Conservation (phyloP, 2,329 filamentous ascomycete genomes). For the Colletotrichum sojae region DNA sequence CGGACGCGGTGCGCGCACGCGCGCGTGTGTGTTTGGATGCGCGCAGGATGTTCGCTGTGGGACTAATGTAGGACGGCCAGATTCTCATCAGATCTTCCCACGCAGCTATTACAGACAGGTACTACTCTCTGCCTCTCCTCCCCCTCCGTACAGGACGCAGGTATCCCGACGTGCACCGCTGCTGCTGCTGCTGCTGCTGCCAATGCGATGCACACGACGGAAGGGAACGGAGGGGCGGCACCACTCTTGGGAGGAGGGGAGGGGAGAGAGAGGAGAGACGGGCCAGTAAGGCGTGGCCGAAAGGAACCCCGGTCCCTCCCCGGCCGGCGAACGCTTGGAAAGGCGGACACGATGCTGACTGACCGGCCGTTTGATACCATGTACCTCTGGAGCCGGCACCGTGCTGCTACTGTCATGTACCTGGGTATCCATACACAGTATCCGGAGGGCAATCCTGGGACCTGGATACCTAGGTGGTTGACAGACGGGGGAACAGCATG, state of each 20-base stretch:
- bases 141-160: constrained; percentile 33
- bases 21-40: neutral
- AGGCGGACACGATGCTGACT: no score
- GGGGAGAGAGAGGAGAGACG: constrained; percentile 2
- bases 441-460: no score
- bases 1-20: constrained; percentile 1
- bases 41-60: constrained; percentile 4
- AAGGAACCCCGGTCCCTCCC: no score
- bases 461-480: no score
- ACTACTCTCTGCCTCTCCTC: no score
- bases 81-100: constrained; percentile 39
- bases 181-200: neutral
- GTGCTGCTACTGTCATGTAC: no score
- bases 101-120: neutral
- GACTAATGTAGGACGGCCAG: constrained; percentile 37
- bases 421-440: no score
- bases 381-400: no score
- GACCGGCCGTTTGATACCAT: no score
- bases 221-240: constrained; percentile 24
- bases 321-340: no score
- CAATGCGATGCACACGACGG: constrained; percentile 36
- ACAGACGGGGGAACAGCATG: no score
- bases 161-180: constrained; percentile 29
- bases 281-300: constrained; percentile 1
- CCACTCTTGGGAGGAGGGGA: neutral